Conservation (phyloP, 169 alveolate species). For the Plasmodium yoelii region DNA sequence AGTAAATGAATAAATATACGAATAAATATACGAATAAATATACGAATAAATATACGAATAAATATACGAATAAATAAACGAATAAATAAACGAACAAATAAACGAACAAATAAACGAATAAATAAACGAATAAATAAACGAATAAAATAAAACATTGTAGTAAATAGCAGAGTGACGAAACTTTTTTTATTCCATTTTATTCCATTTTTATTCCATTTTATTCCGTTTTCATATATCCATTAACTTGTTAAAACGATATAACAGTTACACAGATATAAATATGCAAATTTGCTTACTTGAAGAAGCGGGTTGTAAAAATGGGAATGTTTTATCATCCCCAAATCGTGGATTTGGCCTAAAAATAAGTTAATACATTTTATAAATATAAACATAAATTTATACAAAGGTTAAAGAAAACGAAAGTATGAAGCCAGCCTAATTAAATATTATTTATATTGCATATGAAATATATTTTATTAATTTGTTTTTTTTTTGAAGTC, state of each 20-base stretch:
- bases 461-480: slow-evolving; percentile 1
- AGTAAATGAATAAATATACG: not conserved
- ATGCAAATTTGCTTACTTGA: slow-evolving; percentile 15
- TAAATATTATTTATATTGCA: not conserved
- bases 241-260: too few species aligned
- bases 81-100: too few species aligned
- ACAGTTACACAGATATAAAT: not conserved
- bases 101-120: too few species aligned
- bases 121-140: not conserved
- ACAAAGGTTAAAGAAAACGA: not conserved
- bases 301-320: slow-evolving; percentile 44
- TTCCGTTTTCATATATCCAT: too few species aligned
- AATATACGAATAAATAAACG: not conserved
- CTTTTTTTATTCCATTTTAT: too few species aligned
- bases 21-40: too few species aligned
- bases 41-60: too few species aligned
- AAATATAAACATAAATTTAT: not conserved
- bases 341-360: slow-evolving; percentile 70
- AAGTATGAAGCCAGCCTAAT: not conserved
- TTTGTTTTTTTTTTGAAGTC: slow-evolving; percentile 4
- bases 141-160: too few species aligned
- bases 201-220: too few species aligned
- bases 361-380: not conserved
- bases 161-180: not conserved
- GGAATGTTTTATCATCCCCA: slow-evolving; percentile 40